Evolutionary conservation across 768 basidiomycete species (phyloP), one percentile per base, ranked within the genome.

Genomic region (Auricularia sp.): DNA sequence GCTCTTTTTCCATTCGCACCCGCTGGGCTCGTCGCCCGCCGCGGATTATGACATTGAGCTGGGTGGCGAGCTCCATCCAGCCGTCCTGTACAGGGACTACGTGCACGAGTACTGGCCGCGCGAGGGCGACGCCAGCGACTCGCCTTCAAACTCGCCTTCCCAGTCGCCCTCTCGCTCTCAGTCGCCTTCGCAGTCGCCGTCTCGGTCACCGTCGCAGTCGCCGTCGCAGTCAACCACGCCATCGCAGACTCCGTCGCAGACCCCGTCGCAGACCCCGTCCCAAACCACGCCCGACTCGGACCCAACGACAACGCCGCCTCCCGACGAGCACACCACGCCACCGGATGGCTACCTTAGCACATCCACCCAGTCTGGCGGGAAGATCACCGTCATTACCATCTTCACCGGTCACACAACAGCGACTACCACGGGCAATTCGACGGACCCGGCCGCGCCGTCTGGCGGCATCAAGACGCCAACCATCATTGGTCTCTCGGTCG

Each of bases 401-500:
- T 42, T 42, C n/a, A 35, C 66, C 33, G 33, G 51, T 5, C 36
- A 63, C 7, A 59, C 62, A 21, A 34, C 62, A 69, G 7, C 64
- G 64, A 10, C 56, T 11, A 44, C 67, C 4, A 42, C 63, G 18
- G 56, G 14, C n/a, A 70, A 74, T 21, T 67, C 68, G 37, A 66
- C 72, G 7, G 39, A 63, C 16, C 58, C 42, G 14, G 21, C 45
- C 35, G 24, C 63, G 44, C 54, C 63, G 51, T 7, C 63, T 34
- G 24, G 24, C 80, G 77, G 67, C 51, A 72, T 90, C 18, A 74
- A 85, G 56, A 86, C 82, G 4, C 88, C 88, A 3, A 87, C 89
- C 47, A 90, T 94, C 70, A 74, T 92, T 54, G 92, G 90, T 39
- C 78, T 94, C 65, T 87, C 90, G 0, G 89, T 93, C 29, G 86